Percentiles rank a stretch among this genome's conserved stretches.
Conservation (phyloP, 1,284 basidiomycete genomes). For the Leccinum fallax region DNA sequence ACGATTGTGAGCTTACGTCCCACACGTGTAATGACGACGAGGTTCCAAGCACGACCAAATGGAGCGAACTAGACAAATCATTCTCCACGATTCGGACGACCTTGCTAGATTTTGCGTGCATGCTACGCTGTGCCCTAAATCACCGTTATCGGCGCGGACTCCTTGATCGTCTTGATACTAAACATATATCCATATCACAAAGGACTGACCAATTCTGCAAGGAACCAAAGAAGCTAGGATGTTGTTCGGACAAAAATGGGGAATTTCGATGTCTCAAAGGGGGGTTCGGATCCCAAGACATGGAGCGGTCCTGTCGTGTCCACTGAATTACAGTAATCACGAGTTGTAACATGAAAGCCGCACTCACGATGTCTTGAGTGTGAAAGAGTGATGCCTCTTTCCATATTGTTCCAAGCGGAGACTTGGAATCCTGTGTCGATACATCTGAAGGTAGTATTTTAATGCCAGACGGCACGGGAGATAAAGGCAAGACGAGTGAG, state of each 20-base stretch:
- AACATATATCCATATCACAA: neutral
- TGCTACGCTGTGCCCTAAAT: conserved; percentile 44
- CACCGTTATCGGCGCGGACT: conserved; percentile 9
- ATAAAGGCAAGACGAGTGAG: neutral
- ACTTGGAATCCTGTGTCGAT: neutral
- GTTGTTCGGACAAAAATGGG: conserved; percentile 68
- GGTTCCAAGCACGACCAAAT: conserved; percentile 58
- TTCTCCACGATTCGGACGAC: conserved; percentile 46
- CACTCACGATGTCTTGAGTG: conserved; percentile 17
- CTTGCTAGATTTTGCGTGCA: conserved; percentile 41
- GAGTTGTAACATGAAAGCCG: neutral
- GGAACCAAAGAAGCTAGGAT: conserved; percentile 48
- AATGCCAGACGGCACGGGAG: neutral
- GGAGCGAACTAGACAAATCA: conserved; percentile 54
- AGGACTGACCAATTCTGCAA: conserved; percentile 58
- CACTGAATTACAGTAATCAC: conserved; percentile 3
- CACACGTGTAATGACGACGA: conserved; percentile 67
- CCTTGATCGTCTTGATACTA: neutral
- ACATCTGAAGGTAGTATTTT: neutral
- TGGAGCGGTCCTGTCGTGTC: conserved; percentile 41
- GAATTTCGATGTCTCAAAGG: conserved; percentile 42
- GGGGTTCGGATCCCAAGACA: conserved; percentile 64
- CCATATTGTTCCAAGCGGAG: conserved; percentile 24
- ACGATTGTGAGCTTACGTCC: conserved; percentile 53
- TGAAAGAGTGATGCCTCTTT: conserved; percentile 20